phyloP scores from a whole-genome alignment of 1,284 basidiomycete genomes.

The Peniophora sp. region DNA sequence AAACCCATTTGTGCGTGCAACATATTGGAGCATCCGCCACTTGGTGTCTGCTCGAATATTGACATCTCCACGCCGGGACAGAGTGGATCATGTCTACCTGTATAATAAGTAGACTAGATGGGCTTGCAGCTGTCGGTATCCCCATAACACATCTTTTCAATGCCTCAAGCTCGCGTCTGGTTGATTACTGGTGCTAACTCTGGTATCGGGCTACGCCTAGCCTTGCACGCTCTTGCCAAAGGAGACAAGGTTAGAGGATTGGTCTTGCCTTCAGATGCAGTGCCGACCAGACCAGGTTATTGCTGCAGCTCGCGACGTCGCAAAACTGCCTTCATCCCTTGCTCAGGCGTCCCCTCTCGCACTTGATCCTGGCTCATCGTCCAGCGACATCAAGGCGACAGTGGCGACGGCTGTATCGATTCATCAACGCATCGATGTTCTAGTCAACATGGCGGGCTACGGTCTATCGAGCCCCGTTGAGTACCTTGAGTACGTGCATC shows the following conservation, averaged over 20 bases:
- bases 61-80: too few species aligned
- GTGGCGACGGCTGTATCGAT: conserved; percentile 12
- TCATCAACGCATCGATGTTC: conserved; percentile 9
- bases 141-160: neutral
- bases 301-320: conserved; percentile 14
- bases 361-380: conserved; percentile 17
- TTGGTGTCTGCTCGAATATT: too few species aligned
- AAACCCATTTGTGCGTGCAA: too few species aligned
- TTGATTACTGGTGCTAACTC: conserved; percentile 23
- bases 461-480: conserved; percentile 19
- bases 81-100: too few species aligned
- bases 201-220: conserved; percentile 19
- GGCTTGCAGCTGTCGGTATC: too few species aligned
- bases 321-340: conserved; percentile 14
- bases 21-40: too few species aligned
- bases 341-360: conserved; percentile 14
- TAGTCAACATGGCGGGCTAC: conserved; percentile 20
- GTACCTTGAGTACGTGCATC: conserved; percentile 17
- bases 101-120: too few species aligned
- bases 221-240: conserved; percentile 15
- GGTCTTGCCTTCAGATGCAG: neutral
- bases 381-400: conserved; percentile 14
- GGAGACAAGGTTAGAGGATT: conserved; percentile 16
- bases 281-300: conserved; percentile 15
- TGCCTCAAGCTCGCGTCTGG: conserved; percentile 14